Percentiles rank a stretch among this genome's conserved stretches.
These are phyloP conservation scores for Globisporangium apiculatum DNA, from an alignment of 352 stramenopile genomes.

Conservation along the genomic window DNA sequence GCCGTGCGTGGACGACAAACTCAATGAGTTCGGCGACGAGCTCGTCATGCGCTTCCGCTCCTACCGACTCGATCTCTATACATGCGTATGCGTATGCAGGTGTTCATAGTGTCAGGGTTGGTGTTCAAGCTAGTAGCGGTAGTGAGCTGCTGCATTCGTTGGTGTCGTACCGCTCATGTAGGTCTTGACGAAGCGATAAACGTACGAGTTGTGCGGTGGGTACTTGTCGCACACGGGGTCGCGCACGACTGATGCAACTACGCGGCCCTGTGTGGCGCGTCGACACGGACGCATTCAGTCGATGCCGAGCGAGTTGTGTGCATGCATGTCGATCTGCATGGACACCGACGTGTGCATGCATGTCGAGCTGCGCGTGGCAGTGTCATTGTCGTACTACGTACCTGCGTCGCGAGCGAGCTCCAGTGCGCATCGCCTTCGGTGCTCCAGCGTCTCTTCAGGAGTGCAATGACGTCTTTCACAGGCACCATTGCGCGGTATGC, in stretches of 20 bases:
- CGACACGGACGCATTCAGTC: too few species aligned
- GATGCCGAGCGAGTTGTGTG: not conserved
- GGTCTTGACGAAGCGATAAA: slow-evolving; percentile 62
- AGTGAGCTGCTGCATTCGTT: not conserved
- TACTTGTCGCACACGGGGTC: slow-evolving; percentile 56
- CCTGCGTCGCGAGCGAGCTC: slow-evolving; percentile 51
- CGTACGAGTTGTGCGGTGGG: slow-evolving; percentile 50
- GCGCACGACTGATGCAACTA: slow-evolving; percentile 23
- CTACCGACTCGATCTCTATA: slow-evolving; percentile 43
- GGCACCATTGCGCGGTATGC: slow-evolving; percentile 64
- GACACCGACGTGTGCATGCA: too few species aligned
- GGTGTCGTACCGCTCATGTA: slow-evolving; percentile 43
- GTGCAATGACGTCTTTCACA: slow-evolving; percentile 28
- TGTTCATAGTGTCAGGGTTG: not conserved
- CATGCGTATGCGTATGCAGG: not conserved
- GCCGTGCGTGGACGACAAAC: slow-evolving; percentile 33
- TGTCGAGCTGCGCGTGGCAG: too few species aligned
- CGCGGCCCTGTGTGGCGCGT: too few species aligned
- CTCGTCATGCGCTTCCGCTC: slow-evolving; percentile 41
- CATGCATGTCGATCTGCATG: not conserved
- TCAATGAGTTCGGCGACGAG: slow-evolving; percentile 51
- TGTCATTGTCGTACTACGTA: slow-evolving; percentile 7
- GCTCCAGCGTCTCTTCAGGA: slow-evolving; percentile 26
- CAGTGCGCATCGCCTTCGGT: slow-evolving; percentile 20
- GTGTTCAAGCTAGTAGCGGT: too few species aligned